phyloP scores from a whole-genome alignment of 805 yeast species.

The Candida schatavii region DNA sequence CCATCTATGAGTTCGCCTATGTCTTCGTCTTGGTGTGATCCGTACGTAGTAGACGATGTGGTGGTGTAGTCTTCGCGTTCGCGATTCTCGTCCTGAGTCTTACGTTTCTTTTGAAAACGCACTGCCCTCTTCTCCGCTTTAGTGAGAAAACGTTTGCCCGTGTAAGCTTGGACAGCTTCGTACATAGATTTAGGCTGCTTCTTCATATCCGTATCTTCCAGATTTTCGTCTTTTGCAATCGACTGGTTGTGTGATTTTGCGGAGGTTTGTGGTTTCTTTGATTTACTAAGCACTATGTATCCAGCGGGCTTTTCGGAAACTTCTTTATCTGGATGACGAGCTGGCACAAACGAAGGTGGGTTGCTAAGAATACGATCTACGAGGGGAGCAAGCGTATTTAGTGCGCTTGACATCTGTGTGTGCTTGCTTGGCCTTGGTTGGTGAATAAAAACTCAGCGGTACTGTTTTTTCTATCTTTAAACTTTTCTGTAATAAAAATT shows the following conservation, averaged over 20 bases:
- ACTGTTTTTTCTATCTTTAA: too few relatives aligned
- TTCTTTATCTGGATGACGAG: slow-evolving; percentile 51
- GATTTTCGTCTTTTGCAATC: neutral
- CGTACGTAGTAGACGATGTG: neutral
- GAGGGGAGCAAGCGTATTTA: slow-evolving; percentile 46
- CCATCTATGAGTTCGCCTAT: slow-evolving; percentile 14
- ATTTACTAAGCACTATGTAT: slow-evolving; percentile 42
- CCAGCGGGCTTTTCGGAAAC: slow-evolving; percentile 42
- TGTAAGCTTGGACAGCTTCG: slow-evolving; percentile 57
- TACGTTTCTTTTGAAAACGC: slow-evolving; percentile 22
- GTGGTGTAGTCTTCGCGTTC: neutral
- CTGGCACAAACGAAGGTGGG: slow-evolving; percentile 63
- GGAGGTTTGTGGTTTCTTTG: slow-evolving; percentile 6
- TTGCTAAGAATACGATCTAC: slow-evolving; percentile 60
- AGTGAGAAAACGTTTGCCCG: slow-evolving; percentile 52
- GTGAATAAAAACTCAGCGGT: too few relatives aligned
- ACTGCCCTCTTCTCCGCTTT: slow-evolving; percentile 41
- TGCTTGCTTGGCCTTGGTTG: neutral
- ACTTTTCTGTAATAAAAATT: neutral
- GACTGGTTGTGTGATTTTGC: neutral
- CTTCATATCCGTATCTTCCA: slow-evolving; percentile 3
- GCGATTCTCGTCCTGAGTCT: slow-evolving; percentile 8
- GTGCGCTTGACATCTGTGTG: slow-evolving; percentile 5
- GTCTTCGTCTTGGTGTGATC: slow-evolving; percentile 14
- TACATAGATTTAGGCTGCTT: slow-evolving; percentile 49